Conservation (phyloP, 2,329 filamentous ascomycete species). For the Sporothrix schenckii region DNA sequence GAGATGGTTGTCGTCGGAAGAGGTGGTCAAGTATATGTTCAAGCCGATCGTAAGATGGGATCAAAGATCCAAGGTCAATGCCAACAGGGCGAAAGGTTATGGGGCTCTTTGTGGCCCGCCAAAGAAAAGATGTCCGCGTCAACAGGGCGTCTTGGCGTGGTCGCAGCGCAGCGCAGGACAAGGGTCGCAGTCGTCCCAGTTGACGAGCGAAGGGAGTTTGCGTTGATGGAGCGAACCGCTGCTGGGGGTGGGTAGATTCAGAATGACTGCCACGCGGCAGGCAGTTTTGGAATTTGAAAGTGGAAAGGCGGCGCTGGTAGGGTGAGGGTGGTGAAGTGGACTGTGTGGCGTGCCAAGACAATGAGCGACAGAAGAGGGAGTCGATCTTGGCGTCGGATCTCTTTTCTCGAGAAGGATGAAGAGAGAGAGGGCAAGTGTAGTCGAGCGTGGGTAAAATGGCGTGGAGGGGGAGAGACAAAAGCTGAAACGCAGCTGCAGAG, state of each 20-base stretch:
- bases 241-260: constrained; percentile 5
- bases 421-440: constrained; percentile 16
- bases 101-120: background rate
- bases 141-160: background rate
- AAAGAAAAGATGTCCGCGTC: constrained; percentile 8
- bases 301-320: background rate
- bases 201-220: constrained; percentile 1
- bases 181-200: background rate
- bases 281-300: constrained; percentile 11
- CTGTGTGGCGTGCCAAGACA: constrained; percentile 27
- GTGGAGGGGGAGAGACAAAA: background rate
- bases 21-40: background rate
- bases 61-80: background rate
- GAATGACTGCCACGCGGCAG: constrained; percentile 26
- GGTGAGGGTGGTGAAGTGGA: background rate
- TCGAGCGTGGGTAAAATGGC: constrained; percentile 14
- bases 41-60: constrained; percentile 12
- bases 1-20: background rate
- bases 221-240: background rate
- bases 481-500: constrained; percentile 29
- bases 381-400: constrained; percentile 21
- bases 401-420: constrained; percentile 23
- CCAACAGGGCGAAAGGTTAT: background rate
- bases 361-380: constrained; percentile 3
- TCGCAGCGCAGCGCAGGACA: background rate